phyloP scores from a whole-genome alignment of 208 protist genomes.

The Leishmania martiniquensis region DNA sequence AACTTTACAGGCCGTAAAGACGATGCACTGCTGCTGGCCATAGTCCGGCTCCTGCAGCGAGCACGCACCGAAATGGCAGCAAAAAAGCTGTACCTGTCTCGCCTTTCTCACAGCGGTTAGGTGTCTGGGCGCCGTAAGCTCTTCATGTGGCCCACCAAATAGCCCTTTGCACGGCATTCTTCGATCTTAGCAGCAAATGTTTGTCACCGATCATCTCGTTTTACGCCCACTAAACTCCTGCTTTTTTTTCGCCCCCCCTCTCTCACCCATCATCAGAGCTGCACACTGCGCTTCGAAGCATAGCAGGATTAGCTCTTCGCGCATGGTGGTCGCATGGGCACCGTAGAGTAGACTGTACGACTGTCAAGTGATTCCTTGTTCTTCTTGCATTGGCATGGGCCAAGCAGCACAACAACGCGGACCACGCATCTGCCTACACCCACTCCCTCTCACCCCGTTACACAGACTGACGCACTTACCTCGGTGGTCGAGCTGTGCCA shows the following conservation, averaged over 20 bases:
- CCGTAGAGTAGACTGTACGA: not conserved
- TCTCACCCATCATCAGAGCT: not conserved
- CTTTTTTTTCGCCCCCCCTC: not conserved
- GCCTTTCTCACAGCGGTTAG: not conserved
- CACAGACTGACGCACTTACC: not conserved
- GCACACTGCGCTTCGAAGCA: not conserved
- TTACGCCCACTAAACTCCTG: not conserved
- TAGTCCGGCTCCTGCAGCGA: not conserved
- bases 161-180: not conserved
- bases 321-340: not conserved
- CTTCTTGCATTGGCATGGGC: not conserved
- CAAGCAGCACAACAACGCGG: not conserved
- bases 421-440: not conserved
- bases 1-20: not conserved
- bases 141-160: not conserved
- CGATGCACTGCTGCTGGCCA: not conserved
- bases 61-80: not conserved
- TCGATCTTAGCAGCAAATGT: not conserved
- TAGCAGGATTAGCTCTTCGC: not conserved
- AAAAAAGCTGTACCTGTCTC: not conserved
- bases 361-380: not conserved
- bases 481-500: not conserved
- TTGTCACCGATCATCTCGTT: not conserved
- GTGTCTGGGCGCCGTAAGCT: not conserved
- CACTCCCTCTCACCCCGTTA: not conserved